Percentiles rank a stretch among this genome's conserved stretches.
Conservation (phyloP, 192 early-diverging fungal species). For the Podila epigama region DNA sequence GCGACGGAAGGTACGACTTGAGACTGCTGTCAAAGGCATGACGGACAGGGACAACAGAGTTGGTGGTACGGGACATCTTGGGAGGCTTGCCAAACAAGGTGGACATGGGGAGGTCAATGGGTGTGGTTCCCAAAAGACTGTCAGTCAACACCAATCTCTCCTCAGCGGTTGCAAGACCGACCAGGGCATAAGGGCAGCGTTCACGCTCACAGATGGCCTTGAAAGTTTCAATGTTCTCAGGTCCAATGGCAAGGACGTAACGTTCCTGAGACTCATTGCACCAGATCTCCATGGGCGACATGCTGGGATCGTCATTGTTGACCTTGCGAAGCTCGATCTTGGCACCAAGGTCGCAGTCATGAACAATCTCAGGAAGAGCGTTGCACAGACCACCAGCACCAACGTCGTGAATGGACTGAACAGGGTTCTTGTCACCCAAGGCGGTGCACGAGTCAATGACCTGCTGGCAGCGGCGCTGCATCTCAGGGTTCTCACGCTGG, state of each 20-base stretch:
- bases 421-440: conserved; percentile 82
- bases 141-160: conserved; percentile 84
- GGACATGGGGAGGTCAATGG: conserved; percentile 95
- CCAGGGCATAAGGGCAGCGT: conserved; percentile 89
- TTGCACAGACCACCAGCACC: conserved; percentile 99
- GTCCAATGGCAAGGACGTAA: conserved; percentile 92
- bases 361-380: conserved; percentile 97
- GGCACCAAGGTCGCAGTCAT: conserved; percentile 93
- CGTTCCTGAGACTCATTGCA: conserved; percentile 99
- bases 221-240: conserved; percentile 73
- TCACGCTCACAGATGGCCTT: conserved; percentile 85
- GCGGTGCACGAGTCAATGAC: conserved; percentile 95
- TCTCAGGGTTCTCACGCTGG: conserved; percentile 99
- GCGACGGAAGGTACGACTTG: conserved; percentile 64
- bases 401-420: conserved; percentile 97
- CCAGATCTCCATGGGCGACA: conserved; percentile 99
- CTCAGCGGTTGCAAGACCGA: conserved; percentile 89
- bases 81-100: conserved; percentile 97
- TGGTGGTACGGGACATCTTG: conserved; percentile 86
- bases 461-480: conserved; percentile 97
- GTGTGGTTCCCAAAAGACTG: conserved; percentile 62
- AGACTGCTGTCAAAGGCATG: conserved; percentile 67
- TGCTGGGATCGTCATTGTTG: conserved; percentile 86
- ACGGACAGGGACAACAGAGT: conserved; percentile 58
- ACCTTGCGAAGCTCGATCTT: conserved; percentile 90